Percentiles rank a stretch among this genome's conserved stretches.
phyloP scores from a whole-genome alignment of 331 rosid species.

The Stylosanthes scabra region DNA sequence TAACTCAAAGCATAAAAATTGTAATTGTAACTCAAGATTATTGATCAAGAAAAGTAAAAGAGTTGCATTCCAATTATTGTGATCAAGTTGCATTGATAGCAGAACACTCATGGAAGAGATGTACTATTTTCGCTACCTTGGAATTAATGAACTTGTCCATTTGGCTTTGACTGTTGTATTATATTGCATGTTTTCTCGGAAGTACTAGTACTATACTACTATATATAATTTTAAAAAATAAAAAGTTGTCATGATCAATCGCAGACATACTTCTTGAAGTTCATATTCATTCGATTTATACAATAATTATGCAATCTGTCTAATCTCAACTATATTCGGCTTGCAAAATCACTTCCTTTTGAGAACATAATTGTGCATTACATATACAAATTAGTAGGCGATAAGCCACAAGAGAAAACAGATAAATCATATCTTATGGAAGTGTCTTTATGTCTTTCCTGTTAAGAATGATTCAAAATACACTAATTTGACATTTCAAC shows the following conservation, averaged over 20 bases:
- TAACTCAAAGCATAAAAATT: background rate
- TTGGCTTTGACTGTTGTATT: slow-evolving; percentile 28
- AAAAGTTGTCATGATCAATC: slow-evolving; percentile 13
- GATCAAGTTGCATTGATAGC: slow-evolving; percentile 4
- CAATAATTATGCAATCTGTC: slow-evolving; percentile 6
- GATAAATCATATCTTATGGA: too few relatives aligned
- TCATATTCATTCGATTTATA: slow-evolving; percentile 19
- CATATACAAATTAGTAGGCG: slow-evolving; percentile 15
- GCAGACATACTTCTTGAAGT: slow-evolving; percentile 45
- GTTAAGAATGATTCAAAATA: too few relatives aligned
- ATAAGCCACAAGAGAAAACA: background rate
- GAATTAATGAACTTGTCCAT: slow-evolving; percentile 12
- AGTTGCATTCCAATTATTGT: background rate
- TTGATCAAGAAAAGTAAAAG: background rate
- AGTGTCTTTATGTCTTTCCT: too few relatives aligned
- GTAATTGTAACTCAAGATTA: background rate
- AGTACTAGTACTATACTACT: too few relatives aligned
- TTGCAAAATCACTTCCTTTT: slow-evolving; percentile 31
- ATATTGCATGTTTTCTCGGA: background rate
- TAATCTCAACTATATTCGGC: slow-evolving; percentile 40
- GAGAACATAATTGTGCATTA: slow-evolving; percentile 10
- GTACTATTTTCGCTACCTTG: background rate
- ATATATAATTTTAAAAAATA: background rate
- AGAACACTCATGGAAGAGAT: background rate
- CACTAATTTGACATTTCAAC: too few relatives aligned